Base-by-base conservation (phyloP, 805 yeast genomes). In the Komagataella phaffii region DNA sequence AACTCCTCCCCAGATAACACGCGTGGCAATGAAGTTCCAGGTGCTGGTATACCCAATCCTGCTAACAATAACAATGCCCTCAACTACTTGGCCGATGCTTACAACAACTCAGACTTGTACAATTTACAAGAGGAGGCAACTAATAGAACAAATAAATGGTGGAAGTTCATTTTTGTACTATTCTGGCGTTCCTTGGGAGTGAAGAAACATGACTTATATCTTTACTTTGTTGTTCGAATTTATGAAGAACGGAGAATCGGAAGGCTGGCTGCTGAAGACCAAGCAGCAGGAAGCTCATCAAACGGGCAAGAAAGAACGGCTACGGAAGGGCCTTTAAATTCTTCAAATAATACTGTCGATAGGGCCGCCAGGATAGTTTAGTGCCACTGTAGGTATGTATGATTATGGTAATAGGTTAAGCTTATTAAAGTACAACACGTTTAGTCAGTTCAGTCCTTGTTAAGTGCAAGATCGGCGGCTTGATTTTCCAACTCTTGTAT, bases 171-270 rank as follows among this genome's bases (percentile, higher is more conserved):
- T 23, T 66, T 61, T 58, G 57, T 54, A 14, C 24, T 74, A 0
- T 77, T 77, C 60, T 81, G 85, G 84, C 62, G 61, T 45, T 23
- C 77, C 3, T 77, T 82, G 82, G 84, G 85, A 1, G 69, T 82
- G 43, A 58, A 72, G 2, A 67, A 59, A 49, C 56, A 61, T 7
- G 80, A 81, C 54, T 57, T 82, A 51, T 73, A 71, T 58, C 69
- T 77, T 60, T 75, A 79, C 68, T 78, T 76, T 14, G 79, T 80
- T 30, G 63, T 74, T 46, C 53, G 53, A 46, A 58, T 59, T 47
- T 71, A 69, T 55, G 63, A 61, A 48, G 56, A 56, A 40, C 55
- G 56, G 30, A 60, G 70, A 53, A 18, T 36, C 14, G 49, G 43
- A 36, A 59, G 70, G 45, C 17, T 60, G 40, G 30, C 24, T 30